These are phyloP conservation scores for Penicillium occitanis DNA, from an alignment of 2,329 filamentous ascomycete species.

Conservation along the genomic window DNA sequence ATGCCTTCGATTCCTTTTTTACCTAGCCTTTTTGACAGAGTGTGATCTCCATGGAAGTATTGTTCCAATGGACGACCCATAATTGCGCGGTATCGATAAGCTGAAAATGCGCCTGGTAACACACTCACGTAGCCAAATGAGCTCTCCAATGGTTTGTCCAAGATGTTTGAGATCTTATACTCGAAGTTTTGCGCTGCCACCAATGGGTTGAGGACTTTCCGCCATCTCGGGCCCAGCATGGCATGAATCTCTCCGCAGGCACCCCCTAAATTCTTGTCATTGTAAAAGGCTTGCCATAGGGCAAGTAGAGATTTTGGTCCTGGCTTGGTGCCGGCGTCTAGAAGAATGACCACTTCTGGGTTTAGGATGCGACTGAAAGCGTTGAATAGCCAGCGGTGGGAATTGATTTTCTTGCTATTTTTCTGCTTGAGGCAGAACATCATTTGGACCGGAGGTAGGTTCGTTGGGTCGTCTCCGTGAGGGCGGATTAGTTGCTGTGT, in stretches of 20 bases:
- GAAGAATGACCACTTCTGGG: slow-evolving; percentile 91
- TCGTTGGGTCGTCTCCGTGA: slow-evolving; percentile 76
- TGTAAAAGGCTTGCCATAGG: slow-evolving; percentile 98
- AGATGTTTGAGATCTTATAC: slow-evolving; percentile 99
- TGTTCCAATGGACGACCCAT: slow-evolving; percentile 97
- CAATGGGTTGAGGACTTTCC: slow-evolving; percentile 89
- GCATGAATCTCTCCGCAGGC: slow-evolving; percentile 99
- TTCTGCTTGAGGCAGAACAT: slow-evolving; percentile 99
- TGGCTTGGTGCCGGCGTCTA: slow-evolving; percentile 97
- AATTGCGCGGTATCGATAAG: slow-evolving; percentile 95
- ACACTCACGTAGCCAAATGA: slow-evolving; percentile 98
- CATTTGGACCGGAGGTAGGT: slow-evolving; percentile 94
- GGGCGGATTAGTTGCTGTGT: slow-evolving; percentile 96
- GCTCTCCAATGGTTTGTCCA: slow-evolving; percentile 95
- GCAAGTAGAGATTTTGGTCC: slow-evolving; percentile 85
- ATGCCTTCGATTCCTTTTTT: slow-evolving; percentile 99
- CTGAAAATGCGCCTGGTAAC: slow-evolving; percentile 97
- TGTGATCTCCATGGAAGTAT: slow-evolving; percentile 99
- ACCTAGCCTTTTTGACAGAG: slow-evolving; percentile 87
- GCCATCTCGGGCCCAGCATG: slow-evolving; percentile 88
- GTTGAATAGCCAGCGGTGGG: slow-evolving; percentile 97
- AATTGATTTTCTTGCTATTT: slow-evolving; percentile 99
- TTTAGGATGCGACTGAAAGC: slow-evolving; percentile 96
- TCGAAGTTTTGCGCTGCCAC: slow-evolving; percentile 98
- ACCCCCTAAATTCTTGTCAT: slow-evolving; percentile 97